Evolutionary conservation across 1,284 basidiomycete species (phyloP), one percentile per base, ranked within the genome.

Genomic region (Jaminaea rosea): DNA sequence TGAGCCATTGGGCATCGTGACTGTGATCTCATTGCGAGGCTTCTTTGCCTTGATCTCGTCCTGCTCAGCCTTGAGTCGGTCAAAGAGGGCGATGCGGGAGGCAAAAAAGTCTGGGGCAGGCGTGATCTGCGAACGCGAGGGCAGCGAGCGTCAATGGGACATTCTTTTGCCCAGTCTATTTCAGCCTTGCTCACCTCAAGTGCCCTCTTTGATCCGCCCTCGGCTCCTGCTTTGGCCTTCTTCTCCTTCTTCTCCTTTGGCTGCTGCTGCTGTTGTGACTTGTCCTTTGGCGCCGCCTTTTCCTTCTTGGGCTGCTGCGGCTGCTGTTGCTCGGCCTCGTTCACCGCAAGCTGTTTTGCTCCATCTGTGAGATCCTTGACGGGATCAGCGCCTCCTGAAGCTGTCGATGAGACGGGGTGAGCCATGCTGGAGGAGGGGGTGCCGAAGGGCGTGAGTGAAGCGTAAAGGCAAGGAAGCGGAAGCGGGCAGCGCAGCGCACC

Each of bases 1-100:
- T 24, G 86, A 84, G 17, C 92, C 91, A 78, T 97, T 88, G 4
- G 84, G 87, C 59, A 98, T 77, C 2, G 88, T 93, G 71, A 98
- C 79, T 7, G 79, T 80, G 66, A 98, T 94, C 49, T 86, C 82
- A 61, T 86, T 81, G 41, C 88, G 82, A 4, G 50, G 44, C 28
- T 54, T 46, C 5, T 26, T 23, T 11, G 86, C 84, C 3, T 90
- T 80, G 72, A 82, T 85, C 47, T 83, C 83, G 68, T 88, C 86
- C 68, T 93, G 82, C 76, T 94, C 86, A 15, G 80, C 83, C 77
- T 92, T 92, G 63, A 93, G 79, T 73, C 87, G 80, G 49, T 96
- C 87, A 68, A 91, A 98, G 67, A 97, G 83, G 74, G 84, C 83
- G 76, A 97, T 83, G 53, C 93, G 84, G 74, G 87, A 84, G 67